Evolutionary conservation across 2,329 filamentous ascomycete genomes (phyloP).

Genomic region (Xylaria digitata): DNA sequence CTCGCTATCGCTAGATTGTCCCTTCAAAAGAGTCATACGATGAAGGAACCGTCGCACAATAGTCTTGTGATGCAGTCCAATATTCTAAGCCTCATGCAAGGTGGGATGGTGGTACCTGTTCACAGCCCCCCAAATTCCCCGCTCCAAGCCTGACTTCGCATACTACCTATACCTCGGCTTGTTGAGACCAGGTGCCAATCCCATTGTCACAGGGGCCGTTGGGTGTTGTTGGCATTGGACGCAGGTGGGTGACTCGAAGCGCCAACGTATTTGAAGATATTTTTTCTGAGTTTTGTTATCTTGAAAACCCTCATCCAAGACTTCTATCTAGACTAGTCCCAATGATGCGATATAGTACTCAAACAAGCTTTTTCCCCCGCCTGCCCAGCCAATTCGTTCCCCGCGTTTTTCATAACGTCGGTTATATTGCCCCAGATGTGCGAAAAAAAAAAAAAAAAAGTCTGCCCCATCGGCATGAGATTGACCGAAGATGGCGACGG

Average conservation of each 20-base stretch:
- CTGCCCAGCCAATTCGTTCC: slow-evolving; percentile 20
- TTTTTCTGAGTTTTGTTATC: not conserved
- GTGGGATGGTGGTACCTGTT: not conserved
- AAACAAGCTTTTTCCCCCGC: not conserved
- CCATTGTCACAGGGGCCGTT: not conserved
- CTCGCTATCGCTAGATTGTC: slow-evolving; percentile 12
- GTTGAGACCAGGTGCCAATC: not conserved
- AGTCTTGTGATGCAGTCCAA: not conserved
- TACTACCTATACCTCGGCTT: not conserved
- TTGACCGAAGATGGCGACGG: slow-evolving; percentile 26
- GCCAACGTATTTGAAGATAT: not conserved
- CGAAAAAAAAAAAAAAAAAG: not conserved
- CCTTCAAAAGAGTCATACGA: slow-evolving; percentile 24
- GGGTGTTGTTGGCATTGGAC: not conserved
- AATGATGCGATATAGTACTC: not conserved
- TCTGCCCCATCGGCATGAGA: slow-evolving; percentile 30
- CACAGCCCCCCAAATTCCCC: slow-evolving; percentile 5
- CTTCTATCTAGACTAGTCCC: not conserved
- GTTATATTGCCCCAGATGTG: slow-evolving; percentile 12
- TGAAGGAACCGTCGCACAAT: slow-evolving; percentile 7
- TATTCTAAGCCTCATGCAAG: slow-evolving; percentile 17
- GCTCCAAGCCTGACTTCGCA: not conserved
- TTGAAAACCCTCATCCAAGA: not conserved
- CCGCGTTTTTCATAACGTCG: slow-evolving; percentile 9
- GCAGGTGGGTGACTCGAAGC: not conserved